These are phyloP conservation scores for Tardiomyces digboiensis DNA, from an alignment of 1,139 yeast species.

Conservation along the genomic window DNA sequence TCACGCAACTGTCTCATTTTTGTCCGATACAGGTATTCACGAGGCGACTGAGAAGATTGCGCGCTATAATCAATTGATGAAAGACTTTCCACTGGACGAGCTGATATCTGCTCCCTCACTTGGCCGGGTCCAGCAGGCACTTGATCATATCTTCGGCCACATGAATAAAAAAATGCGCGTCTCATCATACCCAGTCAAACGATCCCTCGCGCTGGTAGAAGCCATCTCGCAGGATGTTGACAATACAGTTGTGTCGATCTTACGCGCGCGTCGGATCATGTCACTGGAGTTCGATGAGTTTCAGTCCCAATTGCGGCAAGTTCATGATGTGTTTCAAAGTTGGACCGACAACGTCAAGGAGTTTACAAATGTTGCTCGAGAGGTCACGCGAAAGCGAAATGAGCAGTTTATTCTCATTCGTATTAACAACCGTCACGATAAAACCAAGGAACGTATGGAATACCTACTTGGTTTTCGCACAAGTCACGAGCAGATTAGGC, in stretches of 20 bases:
- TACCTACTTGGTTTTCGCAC: constrained; percentile 39
- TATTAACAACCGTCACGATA: constrained; percentile 39
- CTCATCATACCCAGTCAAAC: constrained; percentile 52
- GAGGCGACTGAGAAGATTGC: constrained; percentile 45
- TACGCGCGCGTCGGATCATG: constrained; percentile 25
- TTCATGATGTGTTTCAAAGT: constrained; percentile 28
- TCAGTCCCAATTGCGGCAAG: constrained; percentile 14
- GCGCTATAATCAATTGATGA: constrained; percentile 51
- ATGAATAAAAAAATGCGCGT: constrained; percentile 50
- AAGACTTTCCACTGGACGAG: constrained; percentile 62
- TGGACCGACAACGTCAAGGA: constrained; percentile 47
- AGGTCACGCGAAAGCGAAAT: constrained; percentile 60
- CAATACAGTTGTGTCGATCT: constrained; percentile 19
- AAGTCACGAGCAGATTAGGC: constrained; percentile 43
- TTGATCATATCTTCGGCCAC: constrained; percentile 47
- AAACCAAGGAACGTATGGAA: constrained; percentile 38
- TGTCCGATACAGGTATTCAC: constrained; percentile 61
- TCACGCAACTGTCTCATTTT: constrained; percentile 65
- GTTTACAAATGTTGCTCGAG: constrained; percentile 58
- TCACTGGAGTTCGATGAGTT: constrained; percentile 29
- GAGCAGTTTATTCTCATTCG: constrained; percentile 64
- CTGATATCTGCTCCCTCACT: constrained; percentile 42
- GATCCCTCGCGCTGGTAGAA: constrained; percentile 59
- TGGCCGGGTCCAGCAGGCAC: constrained; percentile 36
- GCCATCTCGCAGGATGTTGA: constrained; percentile 43